Evolutionary conservation across 495 filamentous ascomycete genomes (phyloP), one percentile per base, ranked within the genome.

Genomic region (Penicillium bovifimosum): DNA sequence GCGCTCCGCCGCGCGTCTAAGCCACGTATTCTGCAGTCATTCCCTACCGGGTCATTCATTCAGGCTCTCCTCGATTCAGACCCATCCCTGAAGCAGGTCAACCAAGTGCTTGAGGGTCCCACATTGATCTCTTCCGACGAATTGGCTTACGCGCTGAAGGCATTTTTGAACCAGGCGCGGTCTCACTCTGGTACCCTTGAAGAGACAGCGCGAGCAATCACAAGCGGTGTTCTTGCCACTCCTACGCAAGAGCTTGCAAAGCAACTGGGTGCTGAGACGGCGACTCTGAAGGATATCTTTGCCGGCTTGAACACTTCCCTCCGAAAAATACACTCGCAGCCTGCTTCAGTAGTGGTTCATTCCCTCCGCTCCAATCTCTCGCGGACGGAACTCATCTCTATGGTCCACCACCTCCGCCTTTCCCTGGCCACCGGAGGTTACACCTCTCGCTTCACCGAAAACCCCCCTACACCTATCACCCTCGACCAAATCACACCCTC

Each of bases 331-430:
- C 80, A 84, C 58, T 64, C 73, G 17, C 86, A 86, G 58, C 81
- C 89, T 0, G 56, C 70, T 14, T 47, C 71, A 0, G 60, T 75
- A 0, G 78, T 87, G 18, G 78, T 83, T 10, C 67, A 78, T 50
- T 76, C 83, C 31, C 73, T 96, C 31, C 86, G 86, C 50, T 72
- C 74, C 8, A 79, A 76, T 17, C 80, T 91, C 56, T 79, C 78
- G 11, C 80, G 77, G 7, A 72, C 83, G 17, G 88, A 96, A 47
- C 76, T 86, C 17, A 72, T 89, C 38, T 80, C 81, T 26, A 75
- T 95, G 47, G 81, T 95, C 58, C 80, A 88, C 50, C 77, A 91
- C 3, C 79, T 96, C 17, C 82, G 84, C 13, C 77, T 81, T 17
- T 91, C 88, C 60, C 75, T 77, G 49, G 73, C 73, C 32, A 72